Evolutionary conservation across 768 basidiomycete species (phyloP), one percentile per base, ranked within the genome.

Genomic region (Psilocybe tampanensis): DNA sequence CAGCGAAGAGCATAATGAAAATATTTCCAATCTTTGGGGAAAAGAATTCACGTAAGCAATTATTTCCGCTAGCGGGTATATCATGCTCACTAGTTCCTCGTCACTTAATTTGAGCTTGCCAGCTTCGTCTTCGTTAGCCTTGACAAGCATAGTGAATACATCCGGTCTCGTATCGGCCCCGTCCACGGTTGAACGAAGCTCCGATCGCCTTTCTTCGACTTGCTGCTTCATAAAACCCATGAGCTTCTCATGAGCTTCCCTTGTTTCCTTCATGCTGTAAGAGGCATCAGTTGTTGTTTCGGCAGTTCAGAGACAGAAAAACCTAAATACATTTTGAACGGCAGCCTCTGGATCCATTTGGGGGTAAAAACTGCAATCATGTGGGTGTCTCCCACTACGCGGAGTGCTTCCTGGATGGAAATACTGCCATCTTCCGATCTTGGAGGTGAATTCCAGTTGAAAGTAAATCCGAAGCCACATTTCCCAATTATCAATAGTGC

Each of bases 1-100:
- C 85, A 43, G 85, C 84, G 39, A 86, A 79, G 21, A 88, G 68
- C 64, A 83, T 71, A 11, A 77, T 60, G 59, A 76, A 85, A 1
- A 82, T 63, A 48, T 85, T 85, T 5, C 82, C 83, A 47, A 83
- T 80, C 82, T 82, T 5, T 29, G 9, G 29, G 29, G 54, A 36
- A 44, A 17, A 2, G 36, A 2, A 45, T 36, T 36, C n/a, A 41
- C 34, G 43, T 48, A 36, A 36, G 44, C n/a, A n/a, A n/a, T 22
- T 17, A 29, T 22, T 12, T 11, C 23, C 32, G 21, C 17, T 44
- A 11, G 52, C 9, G 2, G 36, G 2, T 6, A 19, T 41, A 22
- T 5, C 29, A 29, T 53, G 26, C 39, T 61, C 71, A 78, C 79
- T 50, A 81, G 55, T 58, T 80, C 79, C 11, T 70, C 52, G 53